These are phyloP conservation scores for Colletotrichum paranaense DNA, from an alignment of 2,329 filamentous ascomycete species.

Conservation along the genomic window DNA sequence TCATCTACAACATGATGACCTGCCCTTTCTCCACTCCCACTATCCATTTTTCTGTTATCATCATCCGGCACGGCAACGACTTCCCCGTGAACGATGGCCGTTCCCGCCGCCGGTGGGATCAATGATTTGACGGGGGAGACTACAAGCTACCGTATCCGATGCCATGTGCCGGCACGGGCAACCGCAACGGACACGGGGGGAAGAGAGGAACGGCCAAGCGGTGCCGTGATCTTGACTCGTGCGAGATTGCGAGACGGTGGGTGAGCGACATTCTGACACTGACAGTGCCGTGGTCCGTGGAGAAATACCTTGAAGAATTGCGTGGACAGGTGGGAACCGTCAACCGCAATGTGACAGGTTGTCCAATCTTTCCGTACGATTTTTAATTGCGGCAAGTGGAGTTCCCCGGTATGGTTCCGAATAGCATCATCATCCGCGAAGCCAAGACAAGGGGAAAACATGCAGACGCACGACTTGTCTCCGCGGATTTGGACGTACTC, in stretches of 20 bases:
- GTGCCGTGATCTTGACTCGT: background rate
- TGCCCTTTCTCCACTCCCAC: too few species aligned
- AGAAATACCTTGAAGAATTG: background rate
- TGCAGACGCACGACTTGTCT: background rate
- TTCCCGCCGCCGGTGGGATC: background rate
- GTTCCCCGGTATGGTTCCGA: slow-evolving; percentile 21
- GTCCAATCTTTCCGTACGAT: background rate
- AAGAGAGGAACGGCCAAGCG: background rate
- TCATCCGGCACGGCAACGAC: background rate
- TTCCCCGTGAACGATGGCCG: background rate
- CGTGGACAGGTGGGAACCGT: slow-evolving; percentile 16
- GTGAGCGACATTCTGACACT: background rate
- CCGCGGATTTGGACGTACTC: background rate
- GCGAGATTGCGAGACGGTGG: background rate
- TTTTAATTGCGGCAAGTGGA: slow-evolving; percentile 27
- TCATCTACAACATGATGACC: background rate
- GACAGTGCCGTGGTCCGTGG: too few species aligned
- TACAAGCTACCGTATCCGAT: background rate
- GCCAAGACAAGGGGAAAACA: slow-evolving; percentile 9
- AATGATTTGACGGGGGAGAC: background rate
- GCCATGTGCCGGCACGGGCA: background rate
- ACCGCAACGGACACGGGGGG: background rate
- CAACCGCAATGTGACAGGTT: background rate
- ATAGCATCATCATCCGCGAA: slow-evolving; percentile 26
- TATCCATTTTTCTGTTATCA: background rate